These are phyloP conservation scores for Daldinia loculata DNA, from an alignment of 495 filamentous ascomycete genomes.

Conservation along the genomic window DNA sequence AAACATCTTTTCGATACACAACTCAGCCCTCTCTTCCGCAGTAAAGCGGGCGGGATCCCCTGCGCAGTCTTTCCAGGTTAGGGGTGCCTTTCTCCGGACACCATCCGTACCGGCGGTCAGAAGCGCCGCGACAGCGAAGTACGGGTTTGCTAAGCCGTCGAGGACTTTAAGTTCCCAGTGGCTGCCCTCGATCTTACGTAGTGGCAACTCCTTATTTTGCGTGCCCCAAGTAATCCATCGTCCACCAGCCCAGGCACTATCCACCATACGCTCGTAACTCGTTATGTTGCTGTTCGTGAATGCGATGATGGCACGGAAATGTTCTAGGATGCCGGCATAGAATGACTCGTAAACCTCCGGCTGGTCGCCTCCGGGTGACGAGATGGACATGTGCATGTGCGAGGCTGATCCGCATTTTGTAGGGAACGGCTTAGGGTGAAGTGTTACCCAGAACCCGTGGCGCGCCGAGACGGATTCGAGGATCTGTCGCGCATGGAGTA, in stretches of 20 bases:
- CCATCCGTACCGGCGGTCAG: constrained; percentile 73
- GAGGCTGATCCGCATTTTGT: constrained; percentile 68
- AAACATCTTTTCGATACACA: constrained; percentile 63
- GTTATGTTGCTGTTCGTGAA: constrained; percentile 67
- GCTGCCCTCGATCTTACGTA: constrained; percentile 66
- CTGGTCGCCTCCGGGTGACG: constrained; percentile 48
- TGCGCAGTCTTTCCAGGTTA: constrained; percentile 66
- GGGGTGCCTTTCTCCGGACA: constrained; percentile 52
- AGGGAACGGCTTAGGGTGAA: constrained; percentile 76
- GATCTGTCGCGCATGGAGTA: constrained; percentile 76
- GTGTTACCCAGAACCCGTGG: constrained; percentile 73
- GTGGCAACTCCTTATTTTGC: constrained; percentile 75
- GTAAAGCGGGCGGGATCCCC: constrained; percentile 63
- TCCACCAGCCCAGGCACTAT: constrained; percentile 78
- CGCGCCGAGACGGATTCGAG: constrained; percentile 66
- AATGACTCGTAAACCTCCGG: constrained; percentile 61
- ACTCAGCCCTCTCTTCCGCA: constrained; percentile 55
- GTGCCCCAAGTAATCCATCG: constrained; percentile 79
- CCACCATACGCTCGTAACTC: constrained; percentile 69
- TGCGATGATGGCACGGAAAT: constrained; percentile 70
- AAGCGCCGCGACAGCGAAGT: constrained; percentile 72
- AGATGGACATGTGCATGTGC: constrained; percentile 74
- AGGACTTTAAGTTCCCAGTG: constrained; percentile 77
- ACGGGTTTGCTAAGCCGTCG: constrained; percentile 79
- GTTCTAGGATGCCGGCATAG: constrained; percentile 72